Conservation (phyloP, 306 rosid genomes). For the Fragaria ananassa region DNA sequence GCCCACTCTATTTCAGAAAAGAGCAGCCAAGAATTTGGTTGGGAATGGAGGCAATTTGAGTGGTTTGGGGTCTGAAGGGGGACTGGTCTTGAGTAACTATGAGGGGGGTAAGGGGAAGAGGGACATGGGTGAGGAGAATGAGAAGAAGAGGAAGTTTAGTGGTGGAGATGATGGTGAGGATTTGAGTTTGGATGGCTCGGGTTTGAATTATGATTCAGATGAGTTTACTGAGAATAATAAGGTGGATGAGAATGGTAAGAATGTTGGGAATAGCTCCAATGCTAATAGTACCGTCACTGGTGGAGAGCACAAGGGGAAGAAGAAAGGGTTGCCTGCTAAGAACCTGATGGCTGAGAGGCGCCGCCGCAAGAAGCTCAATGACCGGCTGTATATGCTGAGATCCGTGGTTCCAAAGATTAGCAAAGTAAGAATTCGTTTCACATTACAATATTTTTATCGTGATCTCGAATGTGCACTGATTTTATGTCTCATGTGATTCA, state of each 20-base stretch:
- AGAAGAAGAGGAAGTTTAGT: slow-evolving; percentile 42
- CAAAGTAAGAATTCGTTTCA: slow-evolving; percentile 58
- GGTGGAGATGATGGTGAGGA: slow-evolving; percentile 59
- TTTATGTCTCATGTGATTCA: background rate
- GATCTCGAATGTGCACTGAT: background rate
- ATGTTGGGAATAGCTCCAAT: slow-evolving; percentile 45
- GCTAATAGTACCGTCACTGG: slow-evolving; percentile 44
- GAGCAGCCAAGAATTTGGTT: slow-evolving; percentile 43
- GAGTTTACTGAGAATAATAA: slow-evolving; percentile 44
- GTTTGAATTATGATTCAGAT: slow-evolving; percentile 79
- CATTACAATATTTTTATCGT: background rate
- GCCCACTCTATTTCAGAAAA: slow-evolving; percentile 79
- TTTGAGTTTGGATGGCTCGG: slow-evolving; percentile 45
- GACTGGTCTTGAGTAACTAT: slow-evolving; percentile 10
- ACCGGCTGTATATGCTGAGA: slow-evolving; percentile 93
- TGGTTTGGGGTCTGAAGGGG: slow-evolving; percentile 24
- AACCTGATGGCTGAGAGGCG: slow-evolving; percentile 99
- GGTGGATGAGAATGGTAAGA: slow-evolving; percentile 47
- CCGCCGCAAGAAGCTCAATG: slow-evolving; percentile 93
- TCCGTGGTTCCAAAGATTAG: slow-evolving; percentile 98
- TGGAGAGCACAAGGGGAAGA: slow-evolving; percentile 77
- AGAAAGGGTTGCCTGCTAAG: slow-evolving; percentile 85
- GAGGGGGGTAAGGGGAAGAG: slow-evolving; percentile 28
- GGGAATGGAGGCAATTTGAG: slow-evolving; percentile 23
- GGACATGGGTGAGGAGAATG: slow-evolving; percentile 14